Conservation (phyloP, 202 grass and related monocot species). For the Digitaria exilis region DNA sequence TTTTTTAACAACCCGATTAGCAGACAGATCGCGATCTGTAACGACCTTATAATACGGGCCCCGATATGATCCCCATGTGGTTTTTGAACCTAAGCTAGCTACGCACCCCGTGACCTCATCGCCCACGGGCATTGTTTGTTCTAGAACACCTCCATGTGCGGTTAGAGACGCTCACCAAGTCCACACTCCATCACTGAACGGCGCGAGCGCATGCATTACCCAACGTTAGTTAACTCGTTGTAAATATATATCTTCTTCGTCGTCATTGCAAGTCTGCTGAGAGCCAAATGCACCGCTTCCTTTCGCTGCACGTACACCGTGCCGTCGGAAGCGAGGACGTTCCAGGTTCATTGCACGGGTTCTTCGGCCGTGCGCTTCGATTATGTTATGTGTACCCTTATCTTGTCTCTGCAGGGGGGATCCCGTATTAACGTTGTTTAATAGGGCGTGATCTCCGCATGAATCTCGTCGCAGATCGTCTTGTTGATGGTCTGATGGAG, state of each 20-base stretch:
- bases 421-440: not conserved
- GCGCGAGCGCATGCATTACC: not conserved
- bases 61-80: not conserved
- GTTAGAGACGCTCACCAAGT: not conserved
- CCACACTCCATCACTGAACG: not conserved
- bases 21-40: slow-evolving; percentile 16
- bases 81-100: not conserved
- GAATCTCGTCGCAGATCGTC: slow-evolving; percentile 7
- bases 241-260: not conserved
- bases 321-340: not conserved
- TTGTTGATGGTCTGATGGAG: no score
- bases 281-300: no score
- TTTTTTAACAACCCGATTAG: slow-evolving; percentile 1
- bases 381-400: not conserved
- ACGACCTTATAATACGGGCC: not conserved
- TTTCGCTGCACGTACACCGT: not conserved
- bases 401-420: not conserved
- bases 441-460: not conserved
- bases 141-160: not conserved
- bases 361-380: not conserved
- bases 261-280: no score
- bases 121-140: not conserved
- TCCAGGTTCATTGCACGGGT: slow-evolving; percentile 31
- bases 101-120: slow-evolving; percentile 32
- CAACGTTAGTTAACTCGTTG: not conserved